A percentile compares a stretch with the other conserved stretches of the same genome.
Conservation (phyloP, 1,284 basidiomycete species). For the Ganoderma leucocontextum region DNA sequence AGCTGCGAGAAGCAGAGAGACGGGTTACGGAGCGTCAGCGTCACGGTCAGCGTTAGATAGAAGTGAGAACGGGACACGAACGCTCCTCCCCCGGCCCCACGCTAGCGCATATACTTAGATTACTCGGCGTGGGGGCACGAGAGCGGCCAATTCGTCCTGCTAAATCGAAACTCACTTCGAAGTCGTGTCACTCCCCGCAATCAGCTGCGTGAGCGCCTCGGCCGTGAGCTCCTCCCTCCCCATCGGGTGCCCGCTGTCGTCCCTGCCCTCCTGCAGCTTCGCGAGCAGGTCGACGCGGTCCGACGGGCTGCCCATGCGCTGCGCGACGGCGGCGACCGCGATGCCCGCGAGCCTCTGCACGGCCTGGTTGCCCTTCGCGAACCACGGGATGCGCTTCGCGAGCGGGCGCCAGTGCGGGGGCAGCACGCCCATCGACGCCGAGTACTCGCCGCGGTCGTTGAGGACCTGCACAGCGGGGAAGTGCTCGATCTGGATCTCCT, state of each 20-base stretch:
- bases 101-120: neutral
- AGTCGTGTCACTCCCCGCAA: constrained; percentile 86
- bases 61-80: neutral
- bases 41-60: neutral
- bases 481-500: constrained; percentile 56
- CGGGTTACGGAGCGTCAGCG: neutral
- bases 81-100: neutral
- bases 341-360: constrained; percentile 83
- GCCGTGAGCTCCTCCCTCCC: constrained; percentile 84
- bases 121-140: neutral
- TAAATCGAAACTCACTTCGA: constrained; percentile 68
- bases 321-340: constrained; percentile 83
- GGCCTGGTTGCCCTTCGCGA: constrained; percentile 70
- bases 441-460: constrained; percentile 90
- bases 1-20: constrained; percentile 52
- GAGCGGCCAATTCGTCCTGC: neutral
- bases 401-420: constrained; percentile 77
- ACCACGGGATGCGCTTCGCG: constrained; percentile 78
- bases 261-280: constrained; percentile 80
- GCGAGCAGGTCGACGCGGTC: constrained; percentile 83
- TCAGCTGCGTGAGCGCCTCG: constrained; percentile 86
- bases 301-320: constrained; percentile 66
- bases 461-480: constrained; percentile 88
- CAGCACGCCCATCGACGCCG: constrained; percentile 84
- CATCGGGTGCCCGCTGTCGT: constrained; percentile 83